Evolutionary conservation across 1,284 basidiomycete genomes (phyloP).

Genomic region (Violaceomyces palustris): DNA sequence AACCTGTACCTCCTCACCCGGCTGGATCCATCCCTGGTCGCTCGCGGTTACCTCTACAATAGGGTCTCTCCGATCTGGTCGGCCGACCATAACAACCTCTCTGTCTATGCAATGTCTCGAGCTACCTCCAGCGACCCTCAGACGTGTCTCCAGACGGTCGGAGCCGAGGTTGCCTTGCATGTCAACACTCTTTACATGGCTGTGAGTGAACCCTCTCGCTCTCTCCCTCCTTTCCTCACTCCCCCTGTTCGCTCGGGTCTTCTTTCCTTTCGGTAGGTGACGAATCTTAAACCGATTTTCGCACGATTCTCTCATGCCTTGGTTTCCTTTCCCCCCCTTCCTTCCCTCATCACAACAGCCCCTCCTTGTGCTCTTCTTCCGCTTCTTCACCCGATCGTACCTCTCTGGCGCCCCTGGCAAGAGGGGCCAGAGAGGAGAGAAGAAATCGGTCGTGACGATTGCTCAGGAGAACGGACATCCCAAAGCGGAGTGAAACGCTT

Average conservation of each 20-base stretch:
- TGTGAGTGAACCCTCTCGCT: constrained; percentile 10
- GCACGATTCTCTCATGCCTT: neutral
- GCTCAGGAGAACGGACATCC: no score
- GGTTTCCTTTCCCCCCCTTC: neutral
- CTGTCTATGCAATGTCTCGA: constrained; percentile 13
- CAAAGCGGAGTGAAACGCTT: no score
- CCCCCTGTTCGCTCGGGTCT: no score
- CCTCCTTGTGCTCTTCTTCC: constrained; percentile 37
- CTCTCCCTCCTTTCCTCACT: neutral
- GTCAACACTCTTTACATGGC: constrained; percentile 44
- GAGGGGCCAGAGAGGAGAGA: no score
- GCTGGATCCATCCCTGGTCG: constrained; percentile 16
- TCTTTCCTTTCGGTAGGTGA: no score
- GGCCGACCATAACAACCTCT: constrained; percentile 4
- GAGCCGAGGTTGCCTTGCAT: constrained; percentile 36
- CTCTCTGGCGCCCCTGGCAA: no score
- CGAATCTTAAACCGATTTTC: no score
- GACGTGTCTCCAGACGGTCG: constrained; percentile 33
- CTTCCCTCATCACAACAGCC: constrained; percentile 22
- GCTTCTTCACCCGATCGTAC: constrained; percentile 41
- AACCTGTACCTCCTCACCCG: constrained; percentile 37
- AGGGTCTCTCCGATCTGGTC: constrained; percentile 2
- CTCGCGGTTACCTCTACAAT: constrained; percentile 7
- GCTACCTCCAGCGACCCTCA: constrained; percentile 9
- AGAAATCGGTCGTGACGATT: no score